Percentiles rank a stretch among this genome's conserved stretches.
phyloP scores from a whole-genome alignment of 192 early-diverging fungal species.

The Linnemannia exigua region DNA sequence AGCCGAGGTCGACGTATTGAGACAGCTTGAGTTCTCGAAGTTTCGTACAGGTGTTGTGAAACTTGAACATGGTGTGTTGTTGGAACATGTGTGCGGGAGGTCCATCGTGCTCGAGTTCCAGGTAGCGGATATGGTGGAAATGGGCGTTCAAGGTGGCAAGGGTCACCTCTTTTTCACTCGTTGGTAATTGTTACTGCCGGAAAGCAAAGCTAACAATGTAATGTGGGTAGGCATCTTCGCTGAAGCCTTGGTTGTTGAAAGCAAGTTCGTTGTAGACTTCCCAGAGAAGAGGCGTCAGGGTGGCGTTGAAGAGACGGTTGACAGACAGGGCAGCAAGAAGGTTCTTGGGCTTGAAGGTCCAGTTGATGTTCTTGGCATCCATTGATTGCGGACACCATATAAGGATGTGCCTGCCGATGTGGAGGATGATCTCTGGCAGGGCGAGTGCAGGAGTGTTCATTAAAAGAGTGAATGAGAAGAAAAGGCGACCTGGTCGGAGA shows the following conservation, averaged over 20 bases:
- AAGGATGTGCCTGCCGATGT: too few species aligned
- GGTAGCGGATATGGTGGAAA: background rate
- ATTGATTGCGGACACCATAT: too few species aligned
- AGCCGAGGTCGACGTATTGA: background rate
- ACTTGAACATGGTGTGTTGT: background rate
- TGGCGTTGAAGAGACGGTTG: constrained; percentile 1
- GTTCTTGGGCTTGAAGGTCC: constrained; percentile 1
- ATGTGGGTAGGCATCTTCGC: too few species aligned
- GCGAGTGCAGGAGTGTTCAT: too few species aligned
- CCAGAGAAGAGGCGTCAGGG: constrained; percentile 12
- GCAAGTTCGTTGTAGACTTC: background rate
- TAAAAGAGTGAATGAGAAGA: too few species aligned
- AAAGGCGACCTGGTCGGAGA: too few species aligned
- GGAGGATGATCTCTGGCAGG: too few species aligned
- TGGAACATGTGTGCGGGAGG: background rate
- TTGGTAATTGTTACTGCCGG: too few species aligned
- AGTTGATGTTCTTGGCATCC: too few species aligned
- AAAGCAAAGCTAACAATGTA: too few species aligned
- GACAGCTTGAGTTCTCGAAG: background rate
- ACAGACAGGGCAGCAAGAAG: background rate
- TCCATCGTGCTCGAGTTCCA: background rate
- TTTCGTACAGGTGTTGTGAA: background rate
- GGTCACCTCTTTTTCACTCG: too few species aligned
- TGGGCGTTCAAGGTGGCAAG: background rate
- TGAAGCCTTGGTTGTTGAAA: too few species aligned